Percentiles rank a stretch among this genome's conserved stretches.
Evolutionary conservation across 2,329 filamentous ascomycete species (phyloP).

Genomic region (Xylaria sp.): DNA sequence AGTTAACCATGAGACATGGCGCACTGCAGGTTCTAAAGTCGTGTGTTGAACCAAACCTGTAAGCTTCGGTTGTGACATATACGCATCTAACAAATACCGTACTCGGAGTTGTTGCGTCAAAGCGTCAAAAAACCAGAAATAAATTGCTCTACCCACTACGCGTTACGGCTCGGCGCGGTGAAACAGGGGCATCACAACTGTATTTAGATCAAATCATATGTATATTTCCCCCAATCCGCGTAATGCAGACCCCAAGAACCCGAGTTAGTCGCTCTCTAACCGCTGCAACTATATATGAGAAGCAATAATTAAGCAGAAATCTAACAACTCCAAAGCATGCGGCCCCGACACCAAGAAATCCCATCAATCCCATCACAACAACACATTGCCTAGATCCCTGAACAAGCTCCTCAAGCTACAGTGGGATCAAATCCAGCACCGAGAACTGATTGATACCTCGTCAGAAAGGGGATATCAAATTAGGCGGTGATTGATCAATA

Average conservation of each 20-base stretch:
- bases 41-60: background rate
- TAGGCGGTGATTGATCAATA: background rate
- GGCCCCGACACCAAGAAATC: background rate
- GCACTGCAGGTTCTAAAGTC: too few relatives aligned
- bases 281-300: constrained; percentile 8
- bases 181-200: too few relatives aligned
- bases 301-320: constrained; percentile 15
- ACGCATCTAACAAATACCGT: background rate
- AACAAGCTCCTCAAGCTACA: too few relatives aligned
- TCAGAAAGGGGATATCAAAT: constrained; percentile 12
- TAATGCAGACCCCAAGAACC: background rate
- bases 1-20: too few relatives aligned
- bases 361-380: background rate
- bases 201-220: background rate
- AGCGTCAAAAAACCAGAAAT: too few relatives aligned
- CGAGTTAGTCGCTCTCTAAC: background rate
- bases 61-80: background rate
- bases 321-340: constrained; percentile 3
- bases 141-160: background rate
- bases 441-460: background rate
- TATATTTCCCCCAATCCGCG: too few relatives aligned
- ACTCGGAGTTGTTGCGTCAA: background rate
- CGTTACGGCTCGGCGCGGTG: too few relatives aligned
- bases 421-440: constrained; percentile 4
- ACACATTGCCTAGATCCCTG: background rate